These are phyloP conservation scores for Candida sp. DNA, from an alignment of 1,139 yeast genomes.

Conservation along the genomic window DNA sequence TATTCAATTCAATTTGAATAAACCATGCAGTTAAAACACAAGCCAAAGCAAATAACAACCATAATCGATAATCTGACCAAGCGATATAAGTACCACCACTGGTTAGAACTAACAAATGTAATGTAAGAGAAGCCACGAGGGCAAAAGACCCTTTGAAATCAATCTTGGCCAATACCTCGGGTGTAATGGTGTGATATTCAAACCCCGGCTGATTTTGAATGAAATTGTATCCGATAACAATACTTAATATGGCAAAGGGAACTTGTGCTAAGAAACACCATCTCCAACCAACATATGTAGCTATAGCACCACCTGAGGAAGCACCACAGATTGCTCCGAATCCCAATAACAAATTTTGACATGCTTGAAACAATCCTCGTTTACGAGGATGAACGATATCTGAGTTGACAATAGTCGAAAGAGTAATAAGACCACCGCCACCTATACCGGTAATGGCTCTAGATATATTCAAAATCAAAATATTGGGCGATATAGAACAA, in stretches of 20 bases:
- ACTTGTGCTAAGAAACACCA: slow-evolving; percentile 23
- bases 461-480: slow-evolving; percentile 13
- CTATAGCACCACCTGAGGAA: slow-evolving; percentile 20
- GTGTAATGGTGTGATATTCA: slow-evolving; percentile 3
- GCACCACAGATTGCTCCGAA: slow-evolving; percentile 23
- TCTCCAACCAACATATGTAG: slow-evolving; percentile 19
- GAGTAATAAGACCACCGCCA: slow-evolving; percentile 28
- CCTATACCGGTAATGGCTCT: slow-evolving; percentile 27
- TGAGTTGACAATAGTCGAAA: slow-evolving; percentile 26
- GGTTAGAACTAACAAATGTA: slow-evolving; percentile 24
- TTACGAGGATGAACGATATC: slow-evolving; percentile 23
- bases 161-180: slow-evolving; percentile 8
- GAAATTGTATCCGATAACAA: slow-evolving; percentile 14
- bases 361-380: slow-evolving; percentile 25
- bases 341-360: slow-evolving; percentile 21
- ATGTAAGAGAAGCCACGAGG: slow-evolving; percentile 20
- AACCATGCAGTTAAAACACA: slow-evolving; percentile 6
- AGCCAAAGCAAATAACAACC: slow-evolving; percentile 8
- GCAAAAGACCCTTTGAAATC: slow-evolving; percentile 17
- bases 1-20: slow-evolving; percentile 20
- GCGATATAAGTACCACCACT: slow-evolving; percentile 19
- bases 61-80: slow-evolving; percentile 16
- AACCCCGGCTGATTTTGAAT: slow-evolving; percentile 15
- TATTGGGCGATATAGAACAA: slow-evolving; percentile 16
- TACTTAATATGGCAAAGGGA: slow-evolving; percentile 14